Conservation (phyloP, 345 rosid genomes). For the Clarkia xantiana region DNA sequence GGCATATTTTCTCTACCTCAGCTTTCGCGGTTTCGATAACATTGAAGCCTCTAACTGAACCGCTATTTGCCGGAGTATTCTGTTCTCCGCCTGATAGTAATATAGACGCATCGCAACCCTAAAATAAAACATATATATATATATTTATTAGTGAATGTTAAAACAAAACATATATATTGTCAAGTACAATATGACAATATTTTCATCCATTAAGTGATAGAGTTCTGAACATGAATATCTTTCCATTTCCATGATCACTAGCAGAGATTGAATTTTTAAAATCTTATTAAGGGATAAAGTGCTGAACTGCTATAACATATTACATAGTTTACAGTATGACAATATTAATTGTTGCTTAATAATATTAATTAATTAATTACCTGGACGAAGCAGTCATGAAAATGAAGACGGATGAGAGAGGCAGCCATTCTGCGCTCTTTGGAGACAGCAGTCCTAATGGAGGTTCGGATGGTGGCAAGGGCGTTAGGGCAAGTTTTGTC, state of each 20-base stretch:
- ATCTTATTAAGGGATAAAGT: too few relatives aligned
- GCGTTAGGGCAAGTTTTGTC: slow-evolving; percentile 33
- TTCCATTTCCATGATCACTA: too few relatives aligned
- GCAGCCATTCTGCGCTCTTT: slow-evolving; percentile 47
- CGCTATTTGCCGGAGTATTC: slow-evolving; percentile 6
- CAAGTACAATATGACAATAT: too few relatives aligned
- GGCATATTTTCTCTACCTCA: slow-evolving; percentile 26
- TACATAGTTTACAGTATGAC: too few relatives aligned
- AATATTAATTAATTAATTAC: too few relatives aligned
- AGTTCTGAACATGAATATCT: too few relatives aligned
- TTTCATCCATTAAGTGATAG: too few relatives aligned
- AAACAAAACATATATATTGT: too few relatives aligned
- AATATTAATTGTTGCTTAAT: background rate
- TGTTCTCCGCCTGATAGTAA: slow-evolving; percentile 29
- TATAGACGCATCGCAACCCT: slow-evolving; percentile 49
- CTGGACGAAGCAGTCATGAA: slow-evolving; percentile 46
- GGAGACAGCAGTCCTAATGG: slow-evolving; percentile 14
- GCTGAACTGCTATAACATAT: too few relatives aligned
- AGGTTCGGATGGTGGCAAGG: slow-evolving; percentile 22
- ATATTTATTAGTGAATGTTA: too few relatives aligned
- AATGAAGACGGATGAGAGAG: slow-evolving; percentile 48
- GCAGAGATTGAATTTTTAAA: too few relatives aligned
- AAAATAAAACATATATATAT: background rate
- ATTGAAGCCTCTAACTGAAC: slow-evolving; percentile 19
- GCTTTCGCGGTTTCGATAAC: slow-evolving; percentile 45